Percentiles rank a stretch among this genome's conserved stretches.
phyloP scores from a whole-genome alignment of 768 basidiomycete species.

The Lactifluus subvellereus region DNA sequence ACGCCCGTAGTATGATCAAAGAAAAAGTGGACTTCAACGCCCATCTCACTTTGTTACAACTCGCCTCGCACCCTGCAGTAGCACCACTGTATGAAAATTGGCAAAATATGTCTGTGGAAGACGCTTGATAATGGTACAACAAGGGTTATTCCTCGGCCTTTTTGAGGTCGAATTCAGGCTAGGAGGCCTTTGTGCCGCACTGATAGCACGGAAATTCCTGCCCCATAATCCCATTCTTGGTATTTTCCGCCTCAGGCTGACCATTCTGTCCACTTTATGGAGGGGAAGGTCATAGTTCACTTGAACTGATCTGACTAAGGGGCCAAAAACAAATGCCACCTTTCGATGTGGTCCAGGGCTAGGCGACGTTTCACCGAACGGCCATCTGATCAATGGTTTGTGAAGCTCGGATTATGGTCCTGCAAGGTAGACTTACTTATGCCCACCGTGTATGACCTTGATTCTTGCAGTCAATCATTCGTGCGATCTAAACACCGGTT shows the following conservation, averaged over 20 bases:
- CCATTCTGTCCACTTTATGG: constrained; percentile 26
- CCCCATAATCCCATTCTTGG: too few relatives aligned
- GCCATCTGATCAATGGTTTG: constrained; percentile 55
- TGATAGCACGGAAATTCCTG: constrained; percentile 30
- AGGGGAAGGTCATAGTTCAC: constrained; percentile 35
- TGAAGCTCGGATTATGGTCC: neutral
- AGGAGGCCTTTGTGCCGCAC: constrained; percentile 35
- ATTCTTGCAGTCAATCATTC: constrained; percentile 50
- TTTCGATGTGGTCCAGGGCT: constrained; percentile 45
- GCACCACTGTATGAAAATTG: too few relatives aligned
- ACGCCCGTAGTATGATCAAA: too few relatives aligned
- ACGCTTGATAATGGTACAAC: too few relatives aligned
- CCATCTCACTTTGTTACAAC: too few relatives aligned
- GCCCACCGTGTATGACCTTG: neutral
- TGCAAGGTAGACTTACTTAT: too few relatives aligned
- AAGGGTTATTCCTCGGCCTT: constrained; percentile 17
- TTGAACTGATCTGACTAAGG: constrained; percentile 32
- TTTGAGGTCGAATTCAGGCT: constrained; percentile 36
- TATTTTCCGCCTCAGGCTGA: too few relatives aligned
- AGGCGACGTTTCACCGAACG: constrained; percentile 49
- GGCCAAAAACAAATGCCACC: constrained; percentile 43
- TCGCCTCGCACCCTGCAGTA: too few relatives aligned
- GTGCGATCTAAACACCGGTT: constrained; percentile 52
- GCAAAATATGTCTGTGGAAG: too few relatives aligned
- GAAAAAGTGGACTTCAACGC: too few relatives aligned